A percentile compares a stretch with the other conserved stretches of the same genome.
phyloP scores from a whole-genome alignment of 768 basidiomycete species.

The Gyrodon lividus region DNA sequence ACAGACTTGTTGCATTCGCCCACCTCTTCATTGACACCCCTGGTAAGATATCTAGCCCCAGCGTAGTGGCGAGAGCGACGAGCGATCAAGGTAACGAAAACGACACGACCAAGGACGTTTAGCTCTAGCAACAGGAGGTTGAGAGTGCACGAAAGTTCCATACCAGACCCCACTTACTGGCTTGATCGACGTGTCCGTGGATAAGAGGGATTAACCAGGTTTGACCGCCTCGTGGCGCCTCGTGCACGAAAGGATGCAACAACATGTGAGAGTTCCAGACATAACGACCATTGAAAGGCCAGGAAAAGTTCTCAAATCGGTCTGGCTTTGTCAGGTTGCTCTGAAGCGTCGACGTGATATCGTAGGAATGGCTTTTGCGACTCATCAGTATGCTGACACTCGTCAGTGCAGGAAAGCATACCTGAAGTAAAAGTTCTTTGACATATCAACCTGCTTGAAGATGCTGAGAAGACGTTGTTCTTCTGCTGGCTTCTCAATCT shows the following conservation, averaged over 20 bases:
- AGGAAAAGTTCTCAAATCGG: constrained; percentile 43
- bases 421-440: constrained; percentile 99
- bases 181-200: constrained; percentile 97
- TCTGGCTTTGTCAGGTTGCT: constrained; percentile 73
- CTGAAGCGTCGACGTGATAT: constrained; percentile 94
- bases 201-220: constrained; percentile 91
- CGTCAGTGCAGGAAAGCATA: constrained; percentile 26
- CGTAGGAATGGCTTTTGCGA: constrained; percentile 81
- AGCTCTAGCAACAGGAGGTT: constrained; percentile 54
- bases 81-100: constrained; percentile 95
- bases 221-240: constrained; percentile 45
- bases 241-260: constrained; percentile 57
- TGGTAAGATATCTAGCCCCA: constrained; percentile 89
- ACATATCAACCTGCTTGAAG: constrained; percentile 96
- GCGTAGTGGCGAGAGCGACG: constrained; percentile 93
- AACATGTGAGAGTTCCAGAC: constrained; percentile 96
- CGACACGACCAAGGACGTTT: constrained; percentile 82
- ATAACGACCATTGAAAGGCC: constrained; percentile 82
- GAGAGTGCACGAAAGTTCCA: neutral
- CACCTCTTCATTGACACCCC: constrained; percentile 93
- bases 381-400: neutral
- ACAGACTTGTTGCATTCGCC: neutral
- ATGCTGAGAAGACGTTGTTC: constrained; percentile 86
- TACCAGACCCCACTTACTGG: constrained; percentile 61
- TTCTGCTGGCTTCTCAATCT: constrained; percentile 82